Evolutionary conservation across 305 asterid genomes (phyloP), one percentile per base, ranked within the genome.

Genomic region (Solanum hybrid): DNA sequence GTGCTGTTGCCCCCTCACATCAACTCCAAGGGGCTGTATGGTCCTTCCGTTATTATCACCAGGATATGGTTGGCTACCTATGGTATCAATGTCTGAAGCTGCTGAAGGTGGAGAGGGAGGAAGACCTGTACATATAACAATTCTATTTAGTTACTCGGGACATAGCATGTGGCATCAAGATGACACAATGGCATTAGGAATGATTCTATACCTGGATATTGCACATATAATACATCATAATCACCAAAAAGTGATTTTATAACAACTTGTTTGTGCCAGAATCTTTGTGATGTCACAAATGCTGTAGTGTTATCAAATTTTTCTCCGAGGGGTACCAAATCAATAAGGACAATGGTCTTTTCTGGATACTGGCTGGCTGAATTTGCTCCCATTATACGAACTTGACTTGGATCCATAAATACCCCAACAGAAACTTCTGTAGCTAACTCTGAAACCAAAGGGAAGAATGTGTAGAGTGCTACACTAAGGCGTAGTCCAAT

Each of bases 381-480:
- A 93, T 96, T 95, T 89, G 99, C 99, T 87, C 99, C 99, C 98
- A 96, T 95, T 82, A 98, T 94, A 35, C 98, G 99, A 86, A 98
- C 99, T 94, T 96, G 99, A 94, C 98, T 95, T 89, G 90, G 96
- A 91, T 93, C 93, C 95, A 96, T 89, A 86, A 91, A 95, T 26
- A 95, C 95, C 72, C 98, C 98, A 24, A 90, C 88, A 80, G 98
- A 94, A 87, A 98, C 92, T 92, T 96, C 99, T 15, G 93, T 29
- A 15, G 99, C 98, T 85, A 98, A 93, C 92, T 96, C 98, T 7
- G 98, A 95, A 72, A 98, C 99, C 91, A 96, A 92, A 90, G 99
- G 99, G 88, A 98, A 98, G 93, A 97, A 98, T 87, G 98, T 95
- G 89, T 95, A 98, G 66, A 96, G 76, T 71, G 98, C 95, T 69